Evolutionary conservation across 2,329 filamentous ascomycete species (phyloP), one percentile per base, ranked within the genome.

Genomic region (Drechslerella coelobrocha): DNA sequence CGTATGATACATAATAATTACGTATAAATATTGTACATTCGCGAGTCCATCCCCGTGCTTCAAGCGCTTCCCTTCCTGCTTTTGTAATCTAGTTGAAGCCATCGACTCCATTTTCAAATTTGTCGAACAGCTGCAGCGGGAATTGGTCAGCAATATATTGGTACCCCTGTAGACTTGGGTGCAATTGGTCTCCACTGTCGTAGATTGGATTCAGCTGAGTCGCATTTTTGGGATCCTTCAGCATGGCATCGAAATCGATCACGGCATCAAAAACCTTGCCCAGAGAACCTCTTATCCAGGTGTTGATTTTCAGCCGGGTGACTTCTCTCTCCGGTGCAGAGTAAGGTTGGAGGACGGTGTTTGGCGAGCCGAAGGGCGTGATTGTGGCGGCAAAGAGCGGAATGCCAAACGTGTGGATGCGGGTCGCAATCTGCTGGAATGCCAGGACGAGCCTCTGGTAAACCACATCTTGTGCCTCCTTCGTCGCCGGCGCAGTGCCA

Each of bases 151-250:
- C 86, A 75, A 89, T 79, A 0, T 81, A 80, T 76, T 85, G 82
- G 76, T 87, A 89, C 0, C 86, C 87, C 1, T 76, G 79, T 0
- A 82, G 81, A 76, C 83, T 87, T 0, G 85, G 84, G 79, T 89
- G 87, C 75, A 89, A 76, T 76, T 86, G 86, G 77, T 89, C 87
- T 0, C 87, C 87, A 0, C 83, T 82, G 73, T 89, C 83, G 73
- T 82, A 88, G 66, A 81, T 75, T 10, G 77, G 75, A 21, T 79
- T 80, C 76, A 89, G 75, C 75, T 82, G 79, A n/a, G 80, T 82
- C 19, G 78, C 78, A 26, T 82, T 80, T 2, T 78, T 78, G 12
- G 81, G 80, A 76, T 88, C 82, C 9, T 83, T 81, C 34, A 89
- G 74, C 12, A 85, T 78, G 37, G 77, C 79, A 74, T 87, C 85